Evolutionary conservation across 2,329 filamentous ascomycete genomes (phyloP).

Genomic region (Colletotrichum simmondsii): DNA sequence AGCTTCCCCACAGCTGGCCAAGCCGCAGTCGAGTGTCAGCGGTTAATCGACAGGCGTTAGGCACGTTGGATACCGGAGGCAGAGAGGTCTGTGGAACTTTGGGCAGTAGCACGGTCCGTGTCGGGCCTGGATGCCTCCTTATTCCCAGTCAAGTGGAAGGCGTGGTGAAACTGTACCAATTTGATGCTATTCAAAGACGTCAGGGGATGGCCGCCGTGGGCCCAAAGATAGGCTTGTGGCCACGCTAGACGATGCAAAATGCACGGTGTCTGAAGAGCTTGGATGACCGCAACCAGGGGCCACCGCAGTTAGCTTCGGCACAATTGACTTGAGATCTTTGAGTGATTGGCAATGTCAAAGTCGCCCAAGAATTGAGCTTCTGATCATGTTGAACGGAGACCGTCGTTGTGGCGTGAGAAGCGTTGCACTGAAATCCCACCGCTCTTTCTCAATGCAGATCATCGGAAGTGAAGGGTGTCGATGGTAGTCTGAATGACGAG

Average conservation of each 20-base stretch:
- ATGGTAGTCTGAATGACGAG: constrained; percentile 26
- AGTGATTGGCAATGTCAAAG: background rate
- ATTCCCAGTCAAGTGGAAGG: constrained; percentile 1
- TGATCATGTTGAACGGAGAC: constrained; percentile 5
- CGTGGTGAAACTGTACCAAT: background rate
- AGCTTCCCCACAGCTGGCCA: background rate
- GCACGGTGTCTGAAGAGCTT: constrained; percentile 11
- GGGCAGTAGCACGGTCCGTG: constrained; percentile 15
- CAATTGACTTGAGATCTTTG: background rate
- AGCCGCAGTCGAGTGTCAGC: background rate
- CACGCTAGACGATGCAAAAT: background rate
- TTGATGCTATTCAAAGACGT: background rate
- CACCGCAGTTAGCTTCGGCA: constrained; percentile 10
- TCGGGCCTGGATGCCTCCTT: constrained; percentile 6
- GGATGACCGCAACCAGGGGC: constrained; percentile 9
- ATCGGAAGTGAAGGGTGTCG: background rate
- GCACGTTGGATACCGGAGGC: background rate
- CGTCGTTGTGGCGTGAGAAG: constrained; percentile 20
- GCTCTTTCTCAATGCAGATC: constrained; percentile 32
- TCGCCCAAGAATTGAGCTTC: background rate
- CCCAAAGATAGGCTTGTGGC: constrained; percentile 4
- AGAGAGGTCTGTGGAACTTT: constrained; percentile 21
- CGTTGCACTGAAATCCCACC: constrained; percentile 24
- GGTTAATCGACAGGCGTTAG: background rate
- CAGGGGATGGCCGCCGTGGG: background rate